phyloP scores from a whole-genome alignment of 805 yeast genomes.

The Lipomyces sp. region DNA sequence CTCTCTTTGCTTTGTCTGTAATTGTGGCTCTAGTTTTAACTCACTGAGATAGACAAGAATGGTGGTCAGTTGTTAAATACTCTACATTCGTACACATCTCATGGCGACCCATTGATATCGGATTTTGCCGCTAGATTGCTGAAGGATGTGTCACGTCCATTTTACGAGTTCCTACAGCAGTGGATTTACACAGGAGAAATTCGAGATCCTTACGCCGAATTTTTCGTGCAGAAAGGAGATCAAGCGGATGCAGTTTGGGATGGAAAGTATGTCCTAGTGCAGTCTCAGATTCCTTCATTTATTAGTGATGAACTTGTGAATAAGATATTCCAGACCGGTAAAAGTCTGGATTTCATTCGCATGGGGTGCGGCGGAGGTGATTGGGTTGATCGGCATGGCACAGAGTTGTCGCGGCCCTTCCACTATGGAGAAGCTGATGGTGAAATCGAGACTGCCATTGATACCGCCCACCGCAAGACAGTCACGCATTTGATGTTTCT shows the following conservation, averaged over 20 bases:
- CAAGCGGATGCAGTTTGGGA: slow-evolving; percentile 34
- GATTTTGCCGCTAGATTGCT: slow-evolving; percentile 54
- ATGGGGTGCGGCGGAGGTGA: slow-evolving; percentile 67
- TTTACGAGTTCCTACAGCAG: slow-evolving; percentile 58
- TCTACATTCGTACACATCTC: slow-evolving; percentile 55
- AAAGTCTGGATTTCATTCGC: slow-evolving; percentile 66
- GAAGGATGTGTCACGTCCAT: slow-evolving; percentile 58
- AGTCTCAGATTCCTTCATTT: slow-evolving; percentile 48
- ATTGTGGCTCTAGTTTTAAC: background rate
- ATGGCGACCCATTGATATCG: slow-evolving; percentile 66
- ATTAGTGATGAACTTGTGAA: slow-evolving; percentile 43
- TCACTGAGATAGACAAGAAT: slow-evolving; percentile 30
- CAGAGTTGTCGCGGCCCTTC: slow-evolving; percentile 21
- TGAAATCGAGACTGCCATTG: slow-evolving; percentile 42
- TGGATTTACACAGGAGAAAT: slow-evolving; percentile 78
- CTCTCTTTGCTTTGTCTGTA: too few relatives aligned
- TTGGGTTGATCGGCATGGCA: slow-evolving; percentile 53
- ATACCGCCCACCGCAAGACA: slow-evolving; percentile 54
- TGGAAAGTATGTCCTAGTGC: slow-evolving; percentile 39
- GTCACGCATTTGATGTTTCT: slow-evolving; percentile 56
- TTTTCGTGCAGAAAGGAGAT: slow-evolving; percentile 54
- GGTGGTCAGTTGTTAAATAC: slow-evolving; percentile 62
- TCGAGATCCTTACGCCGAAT: slow-evolving; percentile 59
- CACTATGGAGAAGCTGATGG: slow-evolving; percentile 35
- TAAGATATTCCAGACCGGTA: slow-evolving; percentile 60